Percentiles rank a stretch among this genome's conserved stretches.
phyloP scores from a whole-genome alignment of 306 rosid genomes.

The Abrus precatorius region DNA sequence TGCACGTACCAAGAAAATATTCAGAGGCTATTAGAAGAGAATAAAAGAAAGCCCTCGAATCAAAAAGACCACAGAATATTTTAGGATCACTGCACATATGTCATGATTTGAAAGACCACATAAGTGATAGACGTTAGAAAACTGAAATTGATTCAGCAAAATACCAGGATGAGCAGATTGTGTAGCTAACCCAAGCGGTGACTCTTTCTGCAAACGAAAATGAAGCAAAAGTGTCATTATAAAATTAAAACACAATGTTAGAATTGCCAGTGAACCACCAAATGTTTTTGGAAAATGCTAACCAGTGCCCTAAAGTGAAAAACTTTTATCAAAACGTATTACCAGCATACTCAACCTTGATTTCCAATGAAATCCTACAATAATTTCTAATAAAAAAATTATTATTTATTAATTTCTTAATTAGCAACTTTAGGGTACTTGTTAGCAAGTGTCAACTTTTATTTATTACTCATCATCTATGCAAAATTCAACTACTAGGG shows the following conservation, averaged over 20 bases:
- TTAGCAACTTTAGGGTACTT: too few relatives aligned
- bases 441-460: background rate
- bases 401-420: too few relatives aligned
- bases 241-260: background rate
- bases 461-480: background rate
- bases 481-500: background rate
- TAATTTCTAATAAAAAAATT: too few relatives aligned
- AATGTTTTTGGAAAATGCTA: too few relatives aligned
- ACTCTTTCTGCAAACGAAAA: constrained; percentile 74
- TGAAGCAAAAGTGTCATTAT: constrained; percentile 9
- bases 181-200: constrained; percentile 76
- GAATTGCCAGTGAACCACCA: background rate
- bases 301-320: too few relatives aligned
- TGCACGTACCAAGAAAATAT: background rate
- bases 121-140: background rate
- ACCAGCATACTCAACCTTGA: too few relatives aligned
- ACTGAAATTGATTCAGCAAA: background rate
- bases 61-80: background rate
- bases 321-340: too few relatives aligned
- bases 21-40: background rate
- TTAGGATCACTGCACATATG: background rate
- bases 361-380: too few relatives aligned
- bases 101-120: background rate
- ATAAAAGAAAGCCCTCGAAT: background rate
- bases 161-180: constrained; percentile 94